Conservation (phyloP, 2,329 filamentous ascomycete species). For the Fusarium sp. region DNA sequence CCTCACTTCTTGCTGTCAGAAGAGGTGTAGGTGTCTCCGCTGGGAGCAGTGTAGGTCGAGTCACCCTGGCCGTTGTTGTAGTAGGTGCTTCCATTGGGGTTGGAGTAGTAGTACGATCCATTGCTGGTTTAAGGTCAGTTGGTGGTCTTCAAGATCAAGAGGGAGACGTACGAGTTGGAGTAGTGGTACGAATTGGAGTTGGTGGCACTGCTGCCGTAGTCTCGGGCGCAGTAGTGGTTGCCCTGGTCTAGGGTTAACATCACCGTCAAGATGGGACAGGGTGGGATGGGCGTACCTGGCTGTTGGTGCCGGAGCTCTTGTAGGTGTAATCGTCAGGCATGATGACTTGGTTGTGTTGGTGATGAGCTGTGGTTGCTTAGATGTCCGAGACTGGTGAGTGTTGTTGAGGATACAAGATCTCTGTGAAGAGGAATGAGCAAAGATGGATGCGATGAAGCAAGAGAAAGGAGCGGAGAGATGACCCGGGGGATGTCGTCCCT, state of each 20-base stretch:
- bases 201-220: slow-evolving; percentile 67
- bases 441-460: background rate
- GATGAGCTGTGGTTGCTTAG: background rate
- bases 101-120: slow-evolving; percentile 81
- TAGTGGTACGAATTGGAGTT: slow-evolving; percentile 76
- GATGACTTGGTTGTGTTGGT: background rate
- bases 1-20: slow-evolving; percentile 26
- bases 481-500: background rate
- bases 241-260: slow-evolving; percentile 59
- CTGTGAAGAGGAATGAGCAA: background rate
- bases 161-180: slow-evolving; percentile 66
- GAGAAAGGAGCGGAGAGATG: no score
- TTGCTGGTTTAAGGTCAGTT: slow-evolving; percentile 54
- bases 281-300: slow-evolving; percentile 58
- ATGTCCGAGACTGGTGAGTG: background rate
- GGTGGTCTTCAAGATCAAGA: background rate
- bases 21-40: slow-evolving; percentile 47
- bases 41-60: slow-evolving; percentile 71
- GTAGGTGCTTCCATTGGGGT: slow-evolving; percentile 76
- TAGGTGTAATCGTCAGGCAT: slow-evolving; percentile 51
- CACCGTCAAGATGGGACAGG: background rate
- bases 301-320: slow-evolving; percentile 71
- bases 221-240: slow-evolving; percentile 75
- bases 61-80: slow-evolving; percentile 70
- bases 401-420: background rate